Evolutionary conservation across 1,284 basidiomycete genomes (phyloP).

Genomic region (Marasmius tenuissimus): DNA sequence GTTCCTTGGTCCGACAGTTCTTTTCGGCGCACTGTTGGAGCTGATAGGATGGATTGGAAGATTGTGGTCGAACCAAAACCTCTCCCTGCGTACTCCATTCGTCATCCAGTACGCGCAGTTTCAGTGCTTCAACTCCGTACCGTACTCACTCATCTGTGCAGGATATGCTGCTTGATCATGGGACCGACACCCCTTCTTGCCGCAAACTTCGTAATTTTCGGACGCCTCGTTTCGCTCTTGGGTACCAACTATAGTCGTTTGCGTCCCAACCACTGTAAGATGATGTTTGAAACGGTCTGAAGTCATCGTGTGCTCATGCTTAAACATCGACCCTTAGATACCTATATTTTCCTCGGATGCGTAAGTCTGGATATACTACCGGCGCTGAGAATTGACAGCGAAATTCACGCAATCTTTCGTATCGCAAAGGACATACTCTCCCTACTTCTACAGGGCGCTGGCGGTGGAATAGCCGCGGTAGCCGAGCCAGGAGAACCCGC

Average conservation of each 20-base stretch:
- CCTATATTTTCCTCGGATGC: neutral
- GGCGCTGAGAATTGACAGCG: neutral
- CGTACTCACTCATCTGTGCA: neutral
- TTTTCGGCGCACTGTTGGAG: slow-evolving; percentile 51
- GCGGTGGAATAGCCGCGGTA: slow-evolving; percentile 49
- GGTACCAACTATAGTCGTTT: slow-evolving; percentile 49
- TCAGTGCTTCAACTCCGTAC: neutral
- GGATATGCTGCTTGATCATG: slow-evolving; percentile 28
- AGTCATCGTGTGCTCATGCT: neutral
- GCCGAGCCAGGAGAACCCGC: slow-evolving; percentile 9
- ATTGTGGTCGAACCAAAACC: slow-evolving; percentile 34
- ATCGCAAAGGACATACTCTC: slow-evolving; percentile 46
- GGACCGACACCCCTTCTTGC: slow-evolving; percentile 54
- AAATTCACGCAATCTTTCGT: neutral
- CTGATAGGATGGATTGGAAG: slow-evolving; percentile 46
- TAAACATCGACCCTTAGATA: slow-evolving; percentile 21
- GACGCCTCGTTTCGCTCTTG: slow-evolving; percentile 37
- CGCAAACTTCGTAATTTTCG: slow-evolving; percentile 54
- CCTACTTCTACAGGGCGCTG: slow-evolving; percentile 52
- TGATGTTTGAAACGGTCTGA: neutral
- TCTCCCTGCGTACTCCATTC: slow-evolving; percentile 27
- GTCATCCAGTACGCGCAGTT: slow-evolving; percentile 29
- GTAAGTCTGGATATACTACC: neutral
- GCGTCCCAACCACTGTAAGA: slow-evolving; percentile 39
- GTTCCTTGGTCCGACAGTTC: slow-evolving; percentile 53